Evolutionary conservation across 1,139 yeast genomes (phyloP).

Genomic region (Hemisphaericaspora subhashii): DNA sequence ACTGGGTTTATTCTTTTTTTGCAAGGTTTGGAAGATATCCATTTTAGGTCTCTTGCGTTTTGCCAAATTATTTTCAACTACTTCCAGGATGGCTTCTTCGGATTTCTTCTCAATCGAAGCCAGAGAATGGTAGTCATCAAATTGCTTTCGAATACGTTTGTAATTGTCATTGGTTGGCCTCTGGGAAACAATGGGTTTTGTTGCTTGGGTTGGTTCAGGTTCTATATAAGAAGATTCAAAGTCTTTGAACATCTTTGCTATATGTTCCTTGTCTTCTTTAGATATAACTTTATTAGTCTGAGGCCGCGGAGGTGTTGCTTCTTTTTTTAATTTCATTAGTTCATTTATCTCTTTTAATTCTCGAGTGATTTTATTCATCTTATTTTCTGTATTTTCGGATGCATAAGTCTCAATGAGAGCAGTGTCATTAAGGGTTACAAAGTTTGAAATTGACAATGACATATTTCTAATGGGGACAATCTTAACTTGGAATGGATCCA

Average conservation of each 20-base stretch:
- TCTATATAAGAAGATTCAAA: constrained; percentile 11
- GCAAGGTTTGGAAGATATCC: constrained; percentile 25
- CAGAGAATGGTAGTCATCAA: constrained; percentile 15
- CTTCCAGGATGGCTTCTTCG: background rate
- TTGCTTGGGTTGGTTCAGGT: background rate
- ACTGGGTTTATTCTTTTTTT: constrained; percentile 12
- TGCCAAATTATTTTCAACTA: constrained; percentile 3
- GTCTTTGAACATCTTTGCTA: constrained; percentile 18
- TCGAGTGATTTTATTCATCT: constrained; percentile 17
- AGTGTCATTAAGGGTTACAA: constrained; percentile 43
- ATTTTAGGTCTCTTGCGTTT: constrained; percentile 2
- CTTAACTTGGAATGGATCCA: constrained; percentile 23
- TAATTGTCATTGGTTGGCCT: constrained; percentile 7
- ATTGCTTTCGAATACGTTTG: constrained; percentile 17
- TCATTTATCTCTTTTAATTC: constrained; percentile 23
- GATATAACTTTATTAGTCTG: constrained; percentile 8
- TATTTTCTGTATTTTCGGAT: constrained; percentile 15
- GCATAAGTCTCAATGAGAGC: constrained; percentile 54
- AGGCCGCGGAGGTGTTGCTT: constrained; percentile 5
- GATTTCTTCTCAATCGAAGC: background rate
- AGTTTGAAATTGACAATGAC: constrained; percentile 53
- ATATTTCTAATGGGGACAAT: constrained; percentile 52
- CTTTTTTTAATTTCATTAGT: constrained; percentile 7
- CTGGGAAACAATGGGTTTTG: constrained; percentile 4
- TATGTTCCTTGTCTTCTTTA: constrained; percentile 15